Base-by-base conservation (phyloP, 108 stramenopile genomes). In the Skeletonema menzelii region DNA sequence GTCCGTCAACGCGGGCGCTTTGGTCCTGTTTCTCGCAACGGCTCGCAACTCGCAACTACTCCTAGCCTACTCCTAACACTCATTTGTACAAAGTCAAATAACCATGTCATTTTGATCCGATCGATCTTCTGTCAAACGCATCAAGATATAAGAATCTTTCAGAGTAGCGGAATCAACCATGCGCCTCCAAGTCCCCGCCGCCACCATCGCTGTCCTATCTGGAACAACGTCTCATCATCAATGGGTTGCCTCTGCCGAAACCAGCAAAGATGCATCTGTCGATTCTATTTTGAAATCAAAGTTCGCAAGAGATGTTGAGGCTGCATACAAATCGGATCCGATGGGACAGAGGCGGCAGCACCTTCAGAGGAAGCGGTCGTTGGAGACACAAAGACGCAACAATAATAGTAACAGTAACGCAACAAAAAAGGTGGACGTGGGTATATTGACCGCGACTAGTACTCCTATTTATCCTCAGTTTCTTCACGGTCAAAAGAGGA, bases 321-420 rank as follows among this genome's bases (percentile, higher is more conserved):
- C 15, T 15, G 59, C 61, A 13, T 72, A 80, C 47, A 63, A 37
- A 30, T 28, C 71, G 24, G 73, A 72, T n/a, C 40, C 63, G 6
- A 30, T 64, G 22, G 72, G 79, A 12, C 72, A 72, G 27, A 72
- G 72, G 30, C 73, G 68, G 27, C 44, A 28, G 27, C 32, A 28
- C 11, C 32, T n/a, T 5, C 26, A 53, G 59, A 19, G 8, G 35
- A 31, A 40, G 5, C 59, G 65, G 35, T 19, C 71, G 66, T 28
- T 37, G 65, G 14, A 19, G 22, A 20, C 22, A 64, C 5, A 27
- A 11, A 11, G n/a, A 42, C 40, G 15, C 40, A 42, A n/a, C 40
- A 42, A 42, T 4, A 4, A 15, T 5, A n/a, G 13, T 14, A 4
- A 34, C 5, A 35, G 19, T 0, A 35, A 34, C 14, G 31, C 28